A percentile compares a stretch with the other conserved stretches of the same genome.
These are phyloP conservation scores for Candida sp. DNA, from an alignment of 1,139 yeast genomes.

Conservation along the genomic window DNA sequence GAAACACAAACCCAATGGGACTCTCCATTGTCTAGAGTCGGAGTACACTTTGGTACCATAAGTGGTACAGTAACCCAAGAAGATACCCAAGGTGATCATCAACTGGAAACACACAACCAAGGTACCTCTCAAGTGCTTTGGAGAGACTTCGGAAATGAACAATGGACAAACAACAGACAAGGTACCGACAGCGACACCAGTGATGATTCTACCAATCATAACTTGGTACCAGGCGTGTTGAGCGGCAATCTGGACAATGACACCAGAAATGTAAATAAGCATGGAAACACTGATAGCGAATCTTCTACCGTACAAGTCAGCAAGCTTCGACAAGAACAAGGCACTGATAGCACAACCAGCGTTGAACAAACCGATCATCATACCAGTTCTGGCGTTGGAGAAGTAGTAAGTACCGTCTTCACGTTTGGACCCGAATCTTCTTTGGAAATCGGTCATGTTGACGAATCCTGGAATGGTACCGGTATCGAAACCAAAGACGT, in stretches of 20 bases:
- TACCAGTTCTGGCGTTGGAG: conserved; percentile 54
- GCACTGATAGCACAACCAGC: conserved; percentile 81
- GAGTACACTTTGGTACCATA: conserved; percentile 60
- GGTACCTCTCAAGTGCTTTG: conserved; percentile 72
- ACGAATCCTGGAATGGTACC: conserved; percentile 76
- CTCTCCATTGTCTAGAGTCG: conserved; percentile 65
- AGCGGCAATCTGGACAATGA: conserved; percentile 47
- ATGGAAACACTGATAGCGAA: conserved; percentile 49
- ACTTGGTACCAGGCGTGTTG: conserved; percentile 51
- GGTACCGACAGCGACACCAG: conserved; percentile 76
- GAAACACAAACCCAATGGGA: conserved; percentile 65
- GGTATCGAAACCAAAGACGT: conserved; percentile 76
- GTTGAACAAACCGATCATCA: conserved; percentile 66
- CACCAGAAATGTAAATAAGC: conserved; percentile 52
- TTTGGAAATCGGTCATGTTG: conserved; percentile 56
- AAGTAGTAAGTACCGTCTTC: conserved; percentile 32
- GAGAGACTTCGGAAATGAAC: conserved; percentile 75
- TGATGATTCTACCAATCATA: conserved; percentile 63
- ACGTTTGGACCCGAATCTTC: conserved; percentile 44
- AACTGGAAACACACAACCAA: conserved; percentile 73
- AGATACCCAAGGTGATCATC: conserved; percentile 70
- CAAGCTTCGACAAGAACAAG: conserved; percentile 55
- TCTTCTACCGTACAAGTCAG: conserved; percentile 60
- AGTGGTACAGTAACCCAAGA: conserved; percentile 69
- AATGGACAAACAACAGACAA: conserved; percentile 69